Percentiles rank a stretch among this genome's conserved stretches.
These are phyloP conservation scores for Davidsoniella virescens DNA, from an alignment of 2,329 filamentous ascomycete species.

Conservation along the genomic window DNA sequence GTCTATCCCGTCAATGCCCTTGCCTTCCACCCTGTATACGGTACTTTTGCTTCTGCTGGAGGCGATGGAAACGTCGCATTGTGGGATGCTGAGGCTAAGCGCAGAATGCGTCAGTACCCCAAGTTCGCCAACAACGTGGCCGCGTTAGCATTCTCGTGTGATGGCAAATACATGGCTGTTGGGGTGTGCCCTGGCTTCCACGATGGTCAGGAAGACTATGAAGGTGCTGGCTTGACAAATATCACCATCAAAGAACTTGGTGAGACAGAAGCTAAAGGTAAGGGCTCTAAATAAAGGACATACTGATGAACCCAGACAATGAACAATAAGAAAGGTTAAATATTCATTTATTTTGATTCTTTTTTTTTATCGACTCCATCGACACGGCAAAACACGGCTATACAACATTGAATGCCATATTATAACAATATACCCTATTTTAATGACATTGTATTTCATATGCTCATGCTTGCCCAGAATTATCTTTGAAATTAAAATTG, in stretches of 20 bases:
- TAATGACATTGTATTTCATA: too few relatives aligned
- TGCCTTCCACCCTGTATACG: conserved; percentile 67
- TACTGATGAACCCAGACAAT: not conserved
- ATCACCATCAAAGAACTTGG: conserved; percentile 71
- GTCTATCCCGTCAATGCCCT: conserved; percentile 87
- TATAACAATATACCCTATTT: not conserved
- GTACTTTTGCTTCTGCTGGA: conserved; percentile 78
- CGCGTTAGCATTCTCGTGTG: conserved; percentile 57
- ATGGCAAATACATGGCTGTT: conserved; percentile 65
- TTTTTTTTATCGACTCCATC: conserved; percentile 2
- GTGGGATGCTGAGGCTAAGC: conserved; percentile 85
- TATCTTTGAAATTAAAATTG: too few relatives aligned
- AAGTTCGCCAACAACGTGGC: conserved; percentile 67
- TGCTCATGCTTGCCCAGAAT: too few relatives aligned
- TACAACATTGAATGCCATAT: not conserved
- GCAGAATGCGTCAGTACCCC: conserved; percentile 77
- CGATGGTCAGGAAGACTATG: conserved; percentile 66
- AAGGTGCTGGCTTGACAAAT: conserved; percentile 54
- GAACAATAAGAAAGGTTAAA: conserved; percentile 3
- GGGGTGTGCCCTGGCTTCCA: conserved; percentile 78
- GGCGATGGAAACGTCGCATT: conserved; percentile 84
- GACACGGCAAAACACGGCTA: not conserved
- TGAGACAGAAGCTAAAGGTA: conserved; percentile 77
- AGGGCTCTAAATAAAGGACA: conserved; percentile 47
- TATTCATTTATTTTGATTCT: too few relatives aligned